Conservation (phyloP, 202 grass and related monocot species). For the Panicum virgatum region DNA sequence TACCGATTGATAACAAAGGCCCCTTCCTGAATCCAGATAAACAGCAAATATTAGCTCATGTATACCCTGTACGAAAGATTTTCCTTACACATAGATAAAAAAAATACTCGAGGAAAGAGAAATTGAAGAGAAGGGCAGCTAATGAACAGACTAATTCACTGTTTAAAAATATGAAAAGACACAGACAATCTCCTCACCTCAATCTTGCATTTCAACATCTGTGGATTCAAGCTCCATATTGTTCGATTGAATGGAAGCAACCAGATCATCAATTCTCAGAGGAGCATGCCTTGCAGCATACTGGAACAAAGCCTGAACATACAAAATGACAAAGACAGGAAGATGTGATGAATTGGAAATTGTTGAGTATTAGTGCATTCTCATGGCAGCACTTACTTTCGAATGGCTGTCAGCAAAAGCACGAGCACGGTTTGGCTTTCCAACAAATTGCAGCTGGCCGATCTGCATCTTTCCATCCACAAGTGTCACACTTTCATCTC, state of each 20-base stretch:
- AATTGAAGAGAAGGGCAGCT: neutral
- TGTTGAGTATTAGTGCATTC: slow-evolving; percentile 4
- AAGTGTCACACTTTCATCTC: slow-evolving; percentile 83
- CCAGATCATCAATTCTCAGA: slow-evolving; percentile 81
- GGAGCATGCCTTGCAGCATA: slow-evolving; percentile 77
- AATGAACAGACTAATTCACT: neutral
- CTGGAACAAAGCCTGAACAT: slow-evolving; percentile 85
- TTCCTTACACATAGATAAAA: neutral
- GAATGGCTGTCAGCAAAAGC: slow-evolving; percentile 89
- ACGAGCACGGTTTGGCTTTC: slow-evolving; percentile 63
- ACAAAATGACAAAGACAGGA: slow-evolving; percentile 19
- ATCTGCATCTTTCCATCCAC: slow-evolving; percentile 80
- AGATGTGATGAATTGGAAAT: slow-evolving; percentile 1
- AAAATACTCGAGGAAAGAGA: neutral
- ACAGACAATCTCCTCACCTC: neutral
- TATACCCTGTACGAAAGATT: neutral
- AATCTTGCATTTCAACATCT: slow-evolving; percentile 87
- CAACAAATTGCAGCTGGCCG: slow-evolving; percentile 62
- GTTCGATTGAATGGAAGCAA: slow-evolving; percentile 63
- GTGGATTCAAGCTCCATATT: slow-evolving; percentile 48
- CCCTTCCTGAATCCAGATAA: neutral
- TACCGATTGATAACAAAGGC: neutral
- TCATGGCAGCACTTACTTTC: slow-evolving; percentile 57
- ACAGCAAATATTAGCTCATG: slow-evolving; percentile 6
- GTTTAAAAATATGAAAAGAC: neutral